Conservation (phyloP, 2,329 filamentous ascomycete genomes). For the Triangularia setosa region DNA sequence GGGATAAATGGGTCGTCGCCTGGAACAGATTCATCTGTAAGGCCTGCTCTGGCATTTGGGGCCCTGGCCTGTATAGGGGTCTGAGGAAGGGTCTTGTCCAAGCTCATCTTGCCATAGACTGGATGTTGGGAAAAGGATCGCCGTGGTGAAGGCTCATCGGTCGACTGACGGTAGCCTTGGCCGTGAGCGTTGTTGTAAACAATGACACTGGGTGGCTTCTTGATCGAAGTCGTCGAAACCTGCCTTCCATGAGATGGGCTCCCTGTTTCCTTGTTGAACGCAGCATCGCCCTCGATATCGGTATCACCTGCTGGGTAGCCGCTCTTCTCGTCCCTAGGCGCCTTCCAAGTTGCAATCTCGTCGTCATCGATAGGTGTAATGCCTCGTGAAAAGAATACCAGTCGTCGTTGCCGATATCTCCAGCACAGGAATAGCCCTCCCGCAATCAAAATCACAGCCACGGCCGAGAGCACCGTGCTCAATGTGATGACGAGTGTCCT, state of each 20-base stretch:
- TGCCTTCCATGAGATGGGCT: constrained; percentile 34
- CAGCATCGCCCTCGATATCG: constrained; percentile 19
- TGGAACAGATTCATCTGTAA: constrained; percentile 59
- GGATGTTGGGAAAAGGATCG: constrained; percentile 17
- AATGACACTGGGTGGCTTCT: constrained; percentile 51
- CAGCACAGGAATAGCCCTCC: constrained; percentile 37
- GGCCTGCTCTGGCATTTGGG: constrained; percentile 58
- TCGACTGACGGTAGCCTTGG: constrained; percentile 30
- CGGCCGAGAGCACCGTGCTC: constrained; percentile 46
- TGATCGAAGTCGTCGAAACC: constrained; percentile 34
- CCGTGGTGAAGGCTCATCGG: constrained; percentile 26
- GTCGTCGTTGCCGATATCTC: constrained; percentile 36
- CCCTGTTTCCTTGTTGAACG: constrained; percentile 29
- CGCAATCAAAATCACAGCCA: constrained; percentile 39
- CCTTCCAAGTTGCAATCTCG: constrained; percentile 63
- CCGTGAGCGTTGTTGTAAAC: constrained; percentile 39
- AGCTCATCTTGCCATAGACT: constrained; percentile 25
- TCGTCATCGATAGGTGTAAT: constrained; percentile 62
- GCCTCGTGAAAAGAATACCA: constrained; percentile 48
- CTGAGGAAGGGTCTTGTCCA: constrained; percentile 39
- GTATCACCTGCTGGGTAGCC: constrained; percentile 16
- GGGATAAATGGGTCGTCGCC: constrained; percentile 58
- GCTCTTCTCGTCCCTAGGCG: constrained; percentile 26
- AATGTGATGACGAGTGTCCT: constrained; percentile 48
- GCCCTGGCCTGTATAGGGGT: constrained; percentile 55